These are phyloP conservation scores for Podaxis mareebaensis DNA, from an alignment of 768 basidiomycete genomes.

Conservation along the genomic window DNA sequence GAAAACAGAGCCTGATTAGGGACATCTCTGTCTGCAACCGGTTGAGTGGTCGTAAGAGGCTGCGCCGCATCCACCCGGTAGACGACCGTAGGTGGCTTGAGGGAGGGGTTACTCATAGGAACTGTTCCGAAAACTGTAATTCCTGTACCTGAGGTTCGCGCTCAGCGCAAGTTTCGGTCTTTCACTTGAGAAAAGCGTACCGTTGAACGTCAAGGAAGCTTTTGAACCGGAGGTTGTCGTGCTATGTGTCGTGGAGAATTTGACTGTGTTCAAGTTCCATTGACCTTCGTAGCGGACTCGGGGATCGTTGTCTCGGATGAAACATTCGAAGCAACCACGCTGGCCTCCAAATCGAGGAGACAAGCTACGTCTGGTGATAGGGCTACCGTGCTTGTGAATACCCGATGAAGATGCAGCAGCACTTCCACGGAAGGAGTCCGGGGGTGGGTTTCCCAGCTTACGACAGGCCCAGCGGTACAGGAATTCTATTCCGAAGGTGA, in stretches of 20 bases:
- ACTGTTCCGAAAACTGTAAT: constrained; percentile 48
- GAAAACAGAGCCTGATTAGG: constrained; percentile 45
- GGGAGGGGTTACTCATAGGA: constrained; percentile 35
- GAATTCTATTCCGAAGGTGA: background rate
- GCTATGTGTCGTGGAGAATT: constrained; percentile 36
- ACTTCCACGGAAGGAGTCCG: background rate
- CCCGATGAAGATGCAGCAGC: background rate
- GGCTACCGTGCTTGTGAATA: background rate
- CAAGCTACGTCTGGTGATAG: background rate
- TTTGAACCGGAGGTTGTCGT: constrained; percentile 32
- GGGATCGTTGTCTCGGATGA: constrained; percentile 37
- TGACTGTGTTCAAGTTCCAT: constrained; percentile 33
- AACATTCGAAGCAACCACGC: constrained; percentile 20
- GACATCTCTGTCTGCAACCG: constrained; percentile 32
- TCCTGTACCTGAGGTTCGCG: constrained; percentile 36
- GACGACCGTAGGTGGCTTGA: constrained; percentile 37
- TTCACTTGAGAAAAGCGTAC: constrained; percentile 24
- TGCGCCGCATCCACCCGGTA: constrained; percentile 38
- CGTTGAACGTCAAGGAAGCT: constrained; percentile 38
- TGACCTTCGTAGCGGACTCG: constrained; percentile 34
- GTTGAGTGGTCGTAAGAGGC: constrained; percentile 36
- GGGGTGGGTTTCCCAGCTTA: background rate
- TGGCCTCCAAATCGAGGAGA: background rate
- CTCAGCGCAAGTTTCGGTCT: background rate
- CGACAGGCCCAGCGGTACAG: background rate